Conservation (phyloP, 371 early-diverging fungal genomes). For the Actinomortierella ambigua region DNA sequence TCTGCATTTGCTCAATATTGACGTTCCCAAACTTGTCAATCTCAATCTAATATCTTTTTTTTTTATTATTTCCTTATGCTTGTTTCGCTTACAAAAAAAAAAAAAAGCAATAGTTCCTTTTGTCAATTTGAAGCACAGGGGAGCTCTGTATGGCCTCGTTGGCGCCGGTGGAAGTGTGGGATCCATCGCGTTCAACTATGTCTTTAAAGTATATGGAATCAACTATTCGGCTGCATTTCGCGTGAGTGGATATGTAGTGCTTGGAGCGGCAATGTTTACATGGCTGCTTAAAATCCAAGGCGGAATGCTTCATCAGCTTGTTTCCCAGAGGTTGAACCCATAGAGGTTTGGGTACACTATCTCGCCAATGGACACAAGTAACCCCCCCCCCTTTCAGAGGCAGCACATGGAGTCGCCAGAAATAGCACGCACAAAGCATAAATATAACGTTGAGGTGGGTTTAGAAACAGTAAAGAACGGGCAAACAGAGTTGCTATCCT, state of each 20-base stretch:
- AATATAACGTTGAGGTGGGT: too few species aligned
- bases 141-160: conserved; percentile 51
- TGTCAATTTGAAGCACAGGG: conserved; percentile 44
- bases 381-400: too few species aligned
- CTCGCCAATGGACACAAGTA: too few species aligned
- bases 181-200: conserved; percentile 52
- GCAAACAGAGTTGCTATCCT: too few species aligned
- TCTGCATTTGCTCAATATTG: too few species aligned
- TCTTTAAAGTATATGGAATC: conserved; percentile 43
- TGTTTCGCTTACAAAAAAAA: conserved; percentile 27
- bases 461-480: too few species aligned
- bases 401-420: too few species aligned
- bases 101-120: conserved; percentile 51
- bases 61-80: conserved; percentile 25
- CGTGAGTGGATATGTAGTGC: conserved; percentile 18
- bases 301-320: conserved; percentile 17
- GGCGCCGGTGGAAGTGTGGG: conserved; percentile 59
- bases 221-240: conserved; percentile 25
- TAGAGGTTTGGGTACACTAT: conserved; percentile 1
- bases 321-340: conserved; percentile 25
- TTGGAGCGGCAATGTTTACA: conserved; percentile 25
- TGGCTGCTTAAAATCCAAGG: conserved; percentile 22
- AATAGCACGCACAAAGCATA: too few species aligned
- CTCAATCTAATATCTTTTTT: conserved; percentile 8
- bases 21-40: too few species aligned